phyloP scores from a whole-genome alignment of 1,284 basidiomycete species.

The Ustilago esculenta region DNA sequence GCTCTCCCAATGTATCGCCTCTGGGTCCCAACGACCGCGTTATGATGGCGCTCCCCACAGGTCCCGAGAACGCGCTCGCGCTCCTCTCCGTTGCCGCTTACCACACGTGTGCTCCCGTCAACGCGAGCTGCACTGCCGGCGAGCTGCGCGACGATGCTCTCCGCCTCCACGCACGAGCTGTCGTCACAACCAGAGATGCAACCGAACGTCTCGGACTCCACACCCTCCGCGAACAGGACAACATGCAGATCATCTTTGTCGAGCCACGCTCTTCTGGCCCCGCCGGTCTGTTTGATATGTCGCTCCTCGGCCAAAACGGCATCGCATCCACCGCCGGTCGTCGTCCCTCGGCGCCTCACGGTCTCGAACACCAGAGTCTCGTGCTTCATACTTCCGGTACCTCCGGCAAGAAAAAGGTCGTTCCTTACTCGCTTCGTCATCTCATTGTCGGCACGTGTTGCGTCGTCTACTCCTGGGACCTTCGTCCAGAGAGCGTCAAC shows the following conservation, averaged over 20 bases:
- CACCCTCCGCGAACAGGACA: conserved; percentile 54
- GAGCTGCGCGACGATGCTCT: conserved; percentile 65
- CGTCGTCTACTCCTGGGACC: conserved; percentile 65
- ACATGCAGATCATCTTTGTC: conserved; percentile 66
- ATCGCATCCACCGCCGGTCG: conserved; percentile 41
- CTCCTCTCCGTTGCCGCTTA: conserved; percentile 63
- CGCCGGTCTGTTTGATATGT: conserved; percentile 65
- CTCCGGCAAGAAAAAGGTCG: conserved; percentile 66
- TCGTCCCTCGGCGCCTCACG: conserved; percentile 54
- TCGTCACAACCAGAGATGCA: conserved; percentile 63
- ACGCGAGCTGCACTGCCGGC: conserved; percentile 64
- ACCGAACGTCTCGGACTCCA: conserved; percentile 60
- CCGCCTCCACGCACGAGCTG: conserved; percentile 63
- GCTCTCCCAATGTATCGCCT: conserved; percentile 27
- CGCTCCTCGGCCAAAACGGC: conserved; percentile 44
- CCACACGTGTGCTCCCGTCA: conserved; percentile 66
- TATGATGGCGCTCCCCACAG: conserved; percentile 66
- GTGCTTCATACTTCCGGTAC: conserved; percentile 67
- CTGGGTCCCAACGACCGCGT: conserved; percentile 64
- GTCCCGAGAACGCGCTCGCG: conserved; percentile 64
- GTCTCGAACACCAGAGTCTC: conserved; percentile 62
- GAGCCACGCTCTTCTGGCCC: conserved; percentile 57
- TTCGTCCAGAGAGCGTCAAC: conserved; percentile 63
- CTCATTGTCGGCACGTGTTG: conserved; percentile 65
- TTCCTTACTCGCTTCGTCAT: conserved; percentile 65